phyloP scores from a whole-genome alignment of 129 eudicot genomes.

The Helianthus tuberosus region DNA sequence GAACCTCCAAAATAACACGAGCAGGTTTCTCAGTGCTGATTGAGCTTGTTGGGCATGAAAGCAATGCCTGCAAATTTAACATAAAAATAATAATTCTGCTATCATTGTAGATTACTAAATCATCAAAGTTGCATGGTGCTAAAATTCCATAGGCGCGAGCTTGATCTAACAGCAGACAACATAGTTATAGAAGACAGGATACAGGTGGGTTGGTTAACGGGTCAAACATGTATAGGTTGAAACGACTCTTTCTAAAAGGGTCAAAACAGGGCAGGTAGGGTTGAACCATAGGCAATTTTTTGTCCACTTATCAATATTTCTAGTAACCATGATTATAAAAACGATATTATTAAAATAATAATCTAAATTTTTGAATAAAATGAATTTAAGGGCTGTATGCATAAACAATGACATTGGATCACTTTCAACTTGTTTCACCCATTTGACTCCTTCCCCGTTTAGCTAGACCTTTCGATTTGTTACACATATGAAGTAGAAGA shows the following conservation, averaged over 20 bases:
- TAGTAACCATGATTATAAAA: neutral
- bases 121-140: slow-evolving; percentile 3
- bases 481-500: neutral
- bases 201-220: neutral
- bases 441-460: neutral
- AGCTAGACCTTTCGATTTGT: neutral
- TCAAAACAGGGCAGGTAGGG: neutral
- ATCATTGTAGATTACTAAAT: slow-evolving; percentile 3
- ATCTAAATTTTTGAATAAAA: neutral
- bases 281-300: neutral
- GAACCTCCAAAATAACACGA: slow-evolving; percentile 58
- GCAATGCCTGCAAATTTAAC: slow-evolving; percentile 54
- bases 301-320: neutral
- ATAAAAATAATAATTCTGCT: neutral
- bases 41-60: slow-evolving; percentile 81
- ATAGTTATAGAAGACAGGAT: neutral
- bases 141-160: neutral
- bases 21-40: slow-evolving; percentile 62
- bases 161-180: neutral
- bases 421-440: slow-evolving; percentile 1
- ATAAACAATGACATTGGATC: neutral
- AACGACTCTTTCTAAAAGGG: neutral
- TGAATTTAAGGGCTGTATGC: neutral
- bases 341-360: neutral
- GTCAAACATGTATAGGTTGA: neutral